A percentile compares a stretch with the other conserved stretches of the same genome.
Evolutionary conservation across 2,329 filamentous ascomycete genomes (phyloP).

Genomic region (Paraphoma chrysanthemicola): DNA sequence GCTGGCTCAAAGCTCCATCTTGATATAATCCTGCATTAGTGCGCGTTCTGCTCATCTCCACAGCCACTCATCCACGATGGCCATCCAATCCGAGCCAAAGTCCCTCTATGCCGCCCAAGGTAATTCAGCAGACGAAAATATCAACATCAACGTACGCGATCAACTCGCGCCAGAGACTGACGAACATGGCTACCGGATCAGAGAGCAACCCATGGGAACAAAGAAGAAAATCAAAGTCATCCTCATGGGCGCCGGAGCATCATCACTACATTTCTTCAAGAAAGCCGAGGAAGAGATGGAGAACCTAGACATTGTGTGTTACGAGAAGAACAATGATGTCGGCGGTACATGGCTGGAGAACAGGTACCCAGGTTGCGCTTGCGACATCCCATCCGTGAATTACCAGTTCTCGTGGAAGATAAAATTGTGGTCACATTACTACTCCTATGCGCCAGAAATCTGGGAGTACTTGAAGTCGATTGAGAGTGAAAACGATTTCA

Average conservation of each 20-base stretch:
- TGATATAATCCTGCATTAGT: background rate
- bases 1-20: too few species aligned
- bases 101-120: slow-evolving; percentile 23
- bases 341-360: slow-evolving; percentile 54
- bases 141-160: slow-evolving; percentile 26
- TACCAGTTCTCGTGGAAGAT: slow-evolving; percentile 60
- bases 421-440: slow-evolving; percentile 52
- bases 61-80: slow-evolving; percentile 14
- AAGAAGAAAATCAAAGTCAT: slow-evolving; percentile 50
- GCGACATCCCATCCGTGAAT: slow-evolving; percentile 31
- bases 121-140: slow-evolving; percentile 32
- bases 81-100: slow-evolving; percentile 25
- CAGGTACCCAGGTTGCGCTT: slow-evolving; percentile 51
- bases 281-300: slow-evolving; percentile 52
- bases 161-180: slow-evolving; percentile 46
- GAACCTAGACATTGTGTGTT: slow-evolving; percentile 50
- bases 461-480: slow-evolving; percentile 57
- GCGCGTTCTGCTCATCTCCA: background rate
- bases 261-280: slow-evolving; percentile 52
- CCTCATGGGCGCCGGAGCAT: slow-evolving; percentile 54
- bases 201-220: slow-evolving; percentile 53
- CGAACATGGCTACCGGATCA: slow-evolving; percentile 51
- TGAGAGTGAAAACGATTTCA: slow-evolving; percentile 41
- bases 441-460: slow-evolving; percentile 57
- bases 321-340: slow-evolving; percentile 50